phyloP scores from a whole-genome alignment of 257 asterid species.

The Scutellaria barbata region DNA sequence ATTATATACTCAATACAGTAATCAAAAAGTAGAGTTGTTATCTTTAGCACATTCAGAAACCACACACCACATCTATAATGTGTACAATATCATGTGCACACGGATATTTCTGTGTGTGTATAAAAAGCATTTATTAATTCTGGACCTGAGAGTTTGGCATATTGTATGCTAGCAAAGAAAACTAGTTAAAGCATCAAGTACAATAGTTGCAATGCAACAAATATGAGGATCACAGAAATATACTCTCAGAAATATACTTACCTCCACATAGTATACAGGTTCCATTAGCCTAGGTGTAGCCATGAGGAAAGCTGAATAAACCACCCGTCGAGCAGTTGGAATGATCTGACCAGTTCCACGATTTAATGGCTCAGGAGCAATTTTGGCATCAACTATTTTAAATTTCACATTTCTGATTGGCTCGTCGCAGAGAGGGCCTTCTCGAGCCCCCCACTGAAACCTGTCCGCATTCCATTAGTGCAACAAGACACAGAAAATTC shows the following conservation, averaged over 20 bases:
- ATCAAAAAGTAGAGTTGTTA: background rate
- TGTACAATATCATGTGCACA: background rate
- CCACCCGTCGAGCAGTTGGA: conserved; percentile 99
- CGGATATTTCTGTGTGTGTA: background rate
- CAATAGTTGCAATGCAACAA: background rate
- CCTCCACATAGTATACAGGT: conserved; percentile 95
- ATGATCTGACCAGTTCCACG: conserved; percentile 99
- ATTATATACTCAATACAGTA: background rate
- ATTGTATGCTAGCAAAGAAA: background rate
- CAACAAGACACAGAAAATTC: conserved; percentile 18
- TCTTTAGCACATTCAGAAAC: background rate
- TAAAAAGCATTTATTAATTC: background rate
- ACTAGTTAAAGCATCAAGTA: background rate
- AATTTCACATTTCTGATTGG: conserved; percentile 97
- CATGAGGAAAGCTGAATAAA: conserved; percentile 97
- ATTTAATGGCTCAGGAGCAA: conserved; percentile 94
- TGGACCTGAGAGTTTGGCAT: conserved; percentile 10
- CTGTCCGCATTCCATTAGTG: conserved; percentile 51
- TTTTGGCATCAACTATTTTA: conserved; percentile 93
- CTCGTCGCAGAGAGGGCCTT: conserved; percentile 98
- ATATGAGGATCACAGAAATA: conserved; percentile 20
- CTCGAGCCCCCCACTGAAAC: conserved; percentile 99
- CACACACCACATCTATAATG: background rate
- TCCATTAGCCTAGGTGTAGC: conserved; percentile 98
- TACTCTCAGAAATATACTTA: conserved; percentile 36